Conservation (phyloP, 164 flowering plant species). For the Macadamia tetraphylla region DNA sequence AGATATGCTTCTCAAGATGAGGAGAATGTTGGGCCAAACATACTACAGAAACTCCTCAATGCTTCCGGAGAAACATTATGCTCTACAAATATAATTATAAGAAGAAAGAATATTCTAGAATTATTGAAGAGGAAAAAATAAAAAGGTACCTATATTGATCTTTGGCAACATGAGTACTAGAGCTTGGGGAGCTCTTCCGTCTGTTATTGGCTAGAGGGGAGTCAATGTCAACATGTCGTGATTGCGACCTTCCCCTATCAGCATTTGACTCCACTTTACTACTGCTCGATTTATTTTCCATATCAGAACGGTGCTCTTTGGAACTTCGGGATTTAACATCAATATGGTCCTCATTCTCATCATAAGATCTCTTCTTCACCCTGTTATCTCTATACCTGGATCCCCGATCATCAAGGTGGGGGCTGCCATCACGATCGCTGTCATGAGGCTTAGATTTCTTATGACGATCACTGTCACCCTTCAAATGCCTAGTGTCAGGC, state of each 20-base stretch:
- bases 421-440: slow-evolving; percentile 37
- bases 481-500: slow-evolving; percentile 38
- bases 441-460: slow-evolving; percentile 39
- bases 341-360: slow-evolving; percentile 38
- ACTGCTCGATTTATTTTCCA: slow-evolving; percentile 30
- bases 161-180: slow-evolving; percentile 14
- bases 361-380: slow-evolving; percentile 37
- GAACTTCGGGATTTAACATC: slow-evolving; percentile 29
- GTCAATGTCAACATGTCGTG: slow-evolving; percentile 36
- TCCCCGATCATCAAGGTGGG: slow-evolving; percentile 37
- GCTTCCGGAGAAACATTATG: background rate
- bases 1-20: background rate
- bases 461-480: slow-evolving; percentile 38
- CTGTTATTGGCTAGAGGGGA: slow-evolving; percentile 16
- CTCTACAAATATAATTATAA: background rate
- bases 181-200: slow-evolving; percentile 21
- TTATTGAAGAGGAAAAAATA: background rate
- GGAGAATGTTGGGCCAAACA: background rate
- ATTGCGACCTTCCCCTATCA: slow-evolving; percentile 46
- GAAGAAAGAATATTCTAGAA: background rate
- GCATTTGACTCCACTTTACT: slow-evolving; percentile 26
- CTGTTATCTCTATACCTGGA: slow-evolving; percentile 38
- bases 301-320: slow-evolving; percentile 35
- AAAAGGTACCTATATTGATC: slow-evolving; percentile 20
- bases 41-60: background rate